A percentile compares a stretch with the other conserved stretches of the same genome.
Conservation (phyloP, 345 rosid genomes). For the Gossypium longicalyx region DNA sequence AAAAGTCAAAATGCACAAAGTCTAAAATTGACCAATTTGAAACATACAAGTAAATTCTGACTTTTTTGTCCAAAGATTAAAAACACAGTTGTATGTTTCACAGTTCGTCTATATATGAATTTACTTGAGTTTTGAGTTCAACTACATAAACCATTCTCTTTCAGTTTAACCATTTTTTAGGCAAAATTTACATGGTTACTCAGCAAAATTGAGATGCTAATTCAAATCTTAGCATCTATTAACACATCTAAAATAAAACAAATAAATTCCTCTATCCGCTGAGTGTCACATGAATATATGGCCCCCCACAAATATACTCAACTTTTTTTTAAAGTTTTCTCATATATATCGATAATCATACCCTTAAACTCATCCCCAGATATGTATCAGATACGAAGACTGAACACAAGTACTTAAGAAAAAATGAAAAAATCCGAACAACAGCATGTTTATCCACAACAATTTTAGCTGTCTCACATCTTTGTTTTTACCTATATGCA, state of each 20-base stretch:
- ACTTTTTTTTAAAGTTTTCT: too few relatives aligned
- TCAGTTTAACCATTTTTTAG: background rate
- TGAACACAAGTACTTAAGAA: too few relatives aligned
- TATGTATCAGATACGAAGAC: too few relatives aligned
- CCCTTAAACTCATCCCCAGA: too few relatives aligned
- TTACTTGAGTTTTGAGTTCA: background rate
- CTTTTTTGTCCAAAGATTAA: too few relatives aligned
- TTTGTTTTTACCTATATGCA: slow-evolving; percentile 1
- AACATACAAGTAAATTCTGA: too few relatives aligned
- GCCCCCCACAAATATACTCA: too few relatives aligned
- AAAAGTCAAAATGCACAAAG: too few relatives aligned
- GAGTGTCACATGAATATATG: too few relatives aligned
- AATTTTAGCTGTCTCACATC: background rate
- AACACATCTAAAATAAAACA: background rate
- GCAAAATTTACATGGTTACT: background rate
- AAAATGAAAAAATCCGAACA: background rate
- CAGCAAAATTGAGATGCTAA: background rate
- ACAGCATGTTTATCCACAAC: background rate
- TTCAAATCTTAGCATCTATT: background rate
- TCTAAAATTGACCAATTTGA: too few relatives aligned
- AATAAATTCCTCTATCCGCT: background rate
- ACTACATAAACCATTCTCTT: background rate
- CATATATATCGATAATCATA: too few relatives aligned
- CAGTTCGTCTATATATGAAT: background rate
- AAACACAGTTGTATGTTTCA: background rate